Evolutionary conservation across 2,329 filamentous ascomycete genomes (phyloP).

Genomic region (Lachnellula willkommii): DNA sequence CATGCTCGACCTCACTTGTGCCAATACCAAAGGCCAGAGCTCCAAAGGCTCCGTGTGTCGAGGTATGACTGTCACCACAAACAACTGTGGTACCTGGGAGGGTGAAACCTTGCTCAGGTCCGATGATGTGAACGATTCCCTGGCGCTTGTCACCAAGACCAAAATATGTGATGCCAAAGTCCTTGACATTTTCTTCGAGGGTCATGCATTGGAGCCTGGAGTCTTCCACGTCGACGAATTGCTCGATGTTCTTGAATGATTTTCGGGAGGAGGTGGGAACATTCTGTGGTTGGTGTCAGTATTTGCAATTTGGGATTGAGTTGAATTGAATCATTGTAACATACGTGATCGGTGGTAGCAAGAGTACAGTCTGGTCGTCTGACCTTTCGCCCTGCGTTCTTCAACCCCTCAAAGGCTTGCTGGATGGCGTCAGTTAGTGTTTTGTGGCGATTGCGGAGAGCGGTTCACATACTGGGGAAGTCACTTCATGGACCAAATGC

Average conservation of each 20-base stretch:
- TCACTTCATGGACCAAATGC: conserved; percentile 97
- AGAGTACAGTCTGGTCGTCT: conserved; percentile 94
- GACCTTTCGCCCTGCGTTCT: conserved; percentile 81
- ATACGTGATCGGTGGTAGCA: conserved; percentile 92
- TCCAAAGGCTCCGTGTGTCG: conserved; percentile 95
- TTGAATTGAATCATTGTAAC: conserved; percentile 31
- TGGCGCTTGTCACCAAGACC: conserved; percentile 94
- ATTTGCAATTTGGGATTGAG: neutral
- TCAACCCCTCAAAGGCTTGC: conserved; percentile 96
- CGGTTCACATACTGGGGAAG: conserved; percentile 68
- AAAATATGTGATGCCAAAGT: conserved; percentile 95
- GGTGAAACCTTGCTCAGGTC: conserved; percentile 97
- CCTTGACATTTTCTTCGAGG: conserved; percentile 94
- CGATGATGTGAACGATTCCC: conserved; percentile 97
- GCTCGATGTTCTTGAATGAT: conserved; percentile 85
- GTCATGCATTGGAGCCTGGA: conserved; percentile 91
- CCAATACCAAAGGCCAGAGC: conserved; percentile 94
- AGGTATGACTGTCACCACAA: conserved; percentile 96
- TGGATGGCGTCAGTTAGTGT: conserved; percentile 35
- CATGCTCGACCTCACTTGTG: conserved; percentile 97
- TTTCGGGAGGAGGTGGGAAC: conserved; percentile 88
- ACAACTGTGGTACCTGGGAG: conserved; percentile 95
- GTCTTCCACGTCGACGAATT: conserved; percentile 92
- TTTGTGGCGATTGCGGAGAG: conserved; percentile 2
- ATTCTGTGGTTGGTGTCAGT: conserved; percentile 53